These are phyloP conservation scores for Pichiaceae sp. DNA, from an alignment of 1,139 yeast genomes.

Conservation along the genomic window DNA sequence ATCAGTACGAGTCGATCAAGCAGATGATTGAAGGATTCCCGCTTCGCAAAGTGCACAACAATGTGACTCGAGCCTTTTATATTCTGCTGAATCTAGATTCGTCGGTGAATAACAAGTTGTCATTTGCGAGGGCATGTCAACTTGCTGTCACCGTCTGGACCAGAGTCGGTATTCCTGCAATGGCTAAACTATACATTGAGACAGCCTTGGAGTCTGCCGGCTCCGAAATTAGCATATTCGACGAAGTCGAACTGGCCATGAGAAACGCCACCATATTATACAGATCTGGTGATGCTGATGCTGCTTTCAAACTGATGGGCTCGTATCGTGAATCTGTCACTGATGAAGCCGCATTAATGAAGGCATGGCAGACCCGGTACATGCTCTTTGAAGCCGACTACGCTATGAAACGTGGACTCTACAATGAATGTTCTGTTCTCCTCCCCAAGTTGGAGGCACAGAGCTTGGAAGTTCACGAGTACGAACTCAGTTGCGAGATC, in stretches of 20 bases:
- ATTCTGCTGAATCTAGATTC: conserved; percentile 35
- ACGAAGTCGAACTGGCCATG: conserved; percentile 30
- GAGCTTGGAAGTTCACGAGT: conserved; percentile 9
- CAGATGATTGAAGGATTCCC: conserved; percentile 43
- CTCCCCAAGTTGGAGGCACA: conserved; percentile 20
- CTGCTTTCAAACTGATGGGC: conserved; percentile 23
- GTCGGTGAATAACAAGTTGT: conserved; percentile 22
- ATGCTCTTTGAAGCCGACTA: conserved; percentile 30
- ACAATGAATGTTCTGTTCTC: conserved; percentile 22
- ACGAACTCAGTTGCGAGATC: conserved; percentile 16
- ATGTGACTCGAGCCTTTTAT: conserved; percentile 44
- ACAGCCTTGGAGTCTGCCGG: conserved; percentile 34
- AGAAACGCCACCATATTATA: conserved; percentile 31
- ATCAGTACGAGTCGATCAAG: conserved; percentile 51
- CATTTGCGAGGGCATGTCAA: conserved; percentile 40
- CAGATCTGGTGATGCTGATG: conserved; percentile 32
- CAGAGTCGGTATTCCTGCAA: conserved; percentile 37
- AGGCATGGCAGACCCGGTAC: conserved; percentile 31
- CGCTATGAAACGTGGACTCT: conserved; percentile 32
- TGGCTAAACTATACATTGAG: conserved; percentile 38
- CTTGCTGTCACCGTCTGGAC: conserved; percentile 43
- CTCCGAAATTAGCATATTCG: conserved; percentile 21
- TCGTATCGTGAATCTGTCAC: conserved; percentile 11
- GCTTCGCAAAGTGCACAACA: conserved; percentile 39
- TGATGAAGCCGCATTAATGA: conserved; percentile 28